phyloP scores from a whole-genome alignment of 192 early-diverging fungal genomes.

The Backusella sp. region DNA sequence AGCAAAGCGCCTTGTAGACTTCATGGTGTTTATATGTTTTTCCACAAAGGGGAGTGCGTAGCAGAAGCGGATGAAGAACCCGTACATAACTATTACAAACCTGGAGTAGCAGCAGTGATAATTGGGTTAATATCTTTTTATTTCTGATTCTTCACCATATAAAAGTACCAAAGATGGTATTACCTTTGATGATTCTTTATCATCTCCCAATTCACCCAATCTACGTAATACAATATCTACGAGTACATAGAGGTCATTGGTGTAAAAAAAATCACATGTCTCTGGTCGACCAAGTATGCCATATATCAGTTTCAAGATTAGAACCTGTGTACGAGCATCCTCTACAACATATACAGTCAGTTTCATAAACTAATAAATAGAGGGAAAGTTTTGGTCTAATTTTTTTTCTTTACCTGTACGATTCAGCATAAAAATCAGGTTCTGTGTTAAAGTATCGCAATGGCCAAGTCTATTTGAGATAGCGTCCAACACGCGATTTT shows the following conservation, averaged over 20 bases:
- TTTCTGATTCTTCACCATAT: not conserved
- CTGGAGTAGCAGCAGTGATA: slow-evolving; percentile 15
- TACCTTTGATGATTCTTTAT: slow-evolving; percentile 18
- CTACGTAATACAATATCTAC: slow-evolving; percentile 86
- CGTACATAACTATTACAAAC: slow-evolving; percentile 66
- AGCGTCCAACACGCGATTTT: not conserved
- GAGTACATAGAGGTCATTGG: slow-evolving; percentile 87
- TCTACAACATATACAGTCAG: slow-evolving; percentile 31
- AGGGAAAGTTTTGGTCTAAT: no score
- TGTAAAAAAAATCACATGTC: slow-evolving; percentile 75
- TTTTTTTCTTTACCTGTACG: slow-evolving; percentile 54
- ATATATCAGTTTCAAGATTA: slow-evolving; percentile 71
- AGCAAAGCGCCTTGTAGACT: slow-evolving; percentile 40
- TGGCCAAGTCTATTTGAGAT: not conserved
- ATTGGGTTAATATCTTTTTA: not conserved
- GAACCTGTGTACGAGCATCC: slow-evolving; percentile 48
- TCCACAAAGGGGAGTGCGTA: slow-evolving; percentile 52
- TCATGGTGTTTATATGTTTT: slow-evolving; percentile 48
- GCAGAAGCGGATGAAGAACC: slow-evolving; percentile 61
- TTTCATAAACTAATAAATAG: no score
- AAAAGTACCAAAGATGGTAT: not conserved
- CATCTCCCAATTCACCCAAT: slow-evolving; percentile 60
- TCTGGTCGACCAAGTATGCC: slow-evolving; percentile 61
- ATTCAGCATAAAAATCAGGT: slow-evolving; percentile 86
- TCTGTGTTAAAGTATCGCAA: slow-evolving; percentile 70